Percentiles rank a stretch among this genome's conserved stretches.
Conservation (phyloP, 108 stramenopile species). For the Epipyxis sp. region DNA sequence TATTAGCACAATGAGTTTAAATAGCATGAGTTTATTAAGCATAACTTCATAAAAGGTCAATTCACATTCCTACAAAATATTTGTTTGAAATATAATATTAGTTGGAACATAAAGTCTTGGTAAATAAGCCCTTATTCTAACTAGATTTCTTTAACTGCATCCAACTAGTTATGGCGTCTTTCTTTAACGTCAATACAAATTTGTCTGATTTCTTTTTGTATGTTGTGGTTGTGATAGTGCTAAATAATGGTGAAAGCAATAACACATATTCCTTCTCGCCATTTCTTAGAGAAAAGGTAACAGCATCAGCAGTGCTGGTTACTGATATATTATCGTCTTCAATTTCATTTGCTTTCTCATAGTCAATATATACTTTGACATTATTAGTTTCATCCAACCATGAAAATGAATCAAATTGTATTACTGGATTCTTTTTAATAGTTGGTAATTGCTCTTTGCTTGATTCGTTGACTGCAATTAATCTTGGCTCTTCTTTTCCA, state of each 20-base stretch:
- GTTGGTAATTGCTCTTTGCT: neutral
- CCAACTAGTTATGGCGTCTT: neutral
- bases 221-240: neutral
- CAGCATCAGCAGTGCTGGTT: neutral
- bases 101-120: too few species aligned
- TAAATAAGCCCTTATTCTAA: constrained; percentile 15
- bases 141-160: constrained; percentile 25
- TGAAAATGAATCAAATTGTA: neutral
- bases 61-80: too few species aligned
- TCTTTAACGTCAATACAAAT: constrained; percentile 29
- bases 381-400: constrained; percentile 35
- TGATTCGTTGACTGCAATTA: neutral
- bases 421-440: neutral
- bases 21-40: too few species aligned
- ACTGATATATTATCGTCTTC: neutral
- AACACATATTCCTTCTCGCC: neutral
- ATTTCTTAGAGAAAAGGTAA: neutral
- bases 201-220: constrained; percentile 20
- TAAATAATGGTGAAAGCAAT: neutral
- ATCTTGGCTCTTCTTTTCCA: constrained; percentile 33
- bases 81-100: too few species aligned
- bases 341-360: constrained; percentile 19
- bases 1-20: too few species aligned
- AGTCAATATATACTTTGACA: constrained; percentile 23
- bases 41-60: too few species aligned